phyloP scores from a whole-genome alignment of 2,329 filamentous ascomycete genomes.

The Colletotrichum lini region DNA sequence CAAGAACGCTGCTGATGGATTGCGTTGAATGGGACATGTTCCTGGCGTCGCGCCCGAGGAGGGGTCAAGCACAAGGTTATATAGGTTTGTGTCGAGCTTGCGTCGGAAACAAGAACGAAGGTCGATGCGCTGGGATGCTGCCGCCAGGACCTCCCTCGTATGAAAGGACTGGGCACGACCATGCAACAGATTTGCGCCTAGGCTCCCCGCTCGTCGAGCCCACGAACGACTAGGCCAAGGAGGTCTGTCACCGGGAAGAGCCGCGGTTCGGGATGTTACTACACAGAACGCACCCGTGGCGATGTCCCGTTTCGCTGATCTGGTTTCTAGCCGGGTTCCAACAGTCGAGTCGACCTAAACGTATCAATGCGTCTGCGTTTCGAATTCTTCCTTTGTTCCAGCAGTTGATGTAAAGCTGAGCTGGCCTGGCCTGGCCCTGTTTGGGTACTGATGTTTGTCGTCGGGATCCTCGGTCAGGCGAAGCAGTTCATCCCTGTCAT shows the following conservation, averaged over 20 bases:
- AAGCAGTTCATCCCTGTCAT: constrained; percentile 23
- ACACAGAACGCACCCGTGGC: background rate
- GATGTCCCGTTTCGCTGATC: background rate
- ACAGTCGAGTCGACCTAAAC: background rate
- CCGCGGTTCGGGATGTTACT: background rate
- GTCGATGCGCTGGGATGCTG: constrained; percentile 40
- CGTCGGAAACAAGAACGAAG: constrained; percentile 34
- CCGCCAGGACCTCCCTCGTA: constrained; percentile 38
- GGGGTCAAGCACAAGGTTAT: constrained; percentile 35
- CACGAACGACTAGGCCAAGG: constrained; percentile 18
- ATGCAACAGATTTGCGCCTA: constrained; percentile 36
- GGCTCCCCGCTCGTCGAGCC: constrained; percentile 12
- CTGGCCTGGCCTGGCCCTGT: background rate
- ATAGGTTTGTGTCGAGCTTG: constrained; percentile 29
- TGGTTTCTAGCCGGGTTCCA: background rate
- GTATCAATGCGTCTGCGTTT: background rate
- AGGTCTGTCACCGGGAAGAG: background rate
- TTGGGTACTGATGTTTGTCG: constrained; percentile 4
- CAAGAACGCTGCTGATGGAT: background rate
- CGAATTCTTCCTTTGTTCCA: background rate
- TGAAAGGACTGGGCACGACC: constrained; percentile 27
- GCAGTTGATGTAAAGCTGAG: constrained; percentile 3
- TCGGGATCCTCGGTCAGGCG: constrained; percentile 39
- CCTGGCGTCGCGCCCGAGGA: background rate
- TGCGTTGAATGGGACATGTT: constrained; percentile 29